Conservation (phyloP, 148 eudicot genomes). For the Arbutus unedo region DNA sequence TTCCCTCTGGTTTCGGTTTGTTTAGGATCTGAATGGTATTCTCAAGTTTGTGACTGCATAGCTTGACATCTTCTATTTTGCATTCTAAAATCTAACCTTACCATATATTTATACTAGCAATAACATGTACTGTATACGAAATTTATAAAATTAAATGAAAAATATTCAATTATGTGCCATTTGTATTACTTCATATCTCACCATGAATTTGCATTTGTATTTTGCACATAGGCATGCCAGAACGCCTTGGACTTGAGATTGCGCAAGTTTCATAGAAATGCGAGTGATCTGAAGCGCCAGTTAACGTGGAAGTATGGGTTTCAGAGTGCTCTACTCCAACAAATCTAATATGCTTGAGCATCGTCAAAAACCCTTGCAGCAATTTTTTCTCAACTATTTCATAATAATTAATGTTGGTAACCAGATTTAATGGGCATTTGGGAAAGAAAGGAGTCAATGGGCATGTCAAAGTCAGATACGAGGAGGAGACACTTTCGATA, state of each 20-base stretch:
- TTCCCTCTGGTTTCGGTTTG: slow-evolving; percentile 3
- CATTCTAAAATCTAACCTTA: no score
- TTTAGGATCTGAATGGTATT: not conserved
- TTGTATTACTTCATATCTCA: not conserved
- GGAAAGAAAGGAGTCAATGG: slow-evolving; percentile 93
- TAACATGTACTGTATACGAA: no score
- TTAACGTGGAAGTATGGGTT: slow-evolving; percentile 80
- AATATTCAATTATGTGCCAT: no score
- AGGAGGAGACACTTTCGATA: slow-evolving; percentile 69
- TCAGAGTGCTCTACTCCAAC: not conserved
- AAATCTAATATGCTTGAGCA: no score
- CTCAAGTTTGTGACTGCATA: not conserved
- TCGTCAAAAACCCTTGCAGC: not conserved
- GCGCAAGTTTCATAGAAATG: slow-evolving; percentile 65
- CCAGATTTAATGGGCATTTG: slow-evolving; percentile 85
- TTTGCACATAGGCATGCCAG: slow-evolving; percentile 49
- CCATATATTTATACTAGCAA: no score
- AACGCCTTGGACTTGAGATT: slow-evolving; percentile 58
- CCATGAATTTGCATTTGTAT: not conserved
- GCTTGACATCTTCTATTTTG: slow-evolving; percentile 1
- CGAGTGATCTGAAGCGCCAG: slow-evolving; percentile 63
- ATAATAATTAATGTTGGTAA: slow-evolving; percentile 14
- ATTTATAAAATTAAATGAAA: no score
- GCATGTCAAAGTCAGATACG: slow-evolving; percentile 57
- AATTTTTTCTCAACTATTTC: not conserved